Evolutionary conservation across 75 land plant genomes (phyloP).

Genomic region (Pseudotsuga menziesii): DNA sequence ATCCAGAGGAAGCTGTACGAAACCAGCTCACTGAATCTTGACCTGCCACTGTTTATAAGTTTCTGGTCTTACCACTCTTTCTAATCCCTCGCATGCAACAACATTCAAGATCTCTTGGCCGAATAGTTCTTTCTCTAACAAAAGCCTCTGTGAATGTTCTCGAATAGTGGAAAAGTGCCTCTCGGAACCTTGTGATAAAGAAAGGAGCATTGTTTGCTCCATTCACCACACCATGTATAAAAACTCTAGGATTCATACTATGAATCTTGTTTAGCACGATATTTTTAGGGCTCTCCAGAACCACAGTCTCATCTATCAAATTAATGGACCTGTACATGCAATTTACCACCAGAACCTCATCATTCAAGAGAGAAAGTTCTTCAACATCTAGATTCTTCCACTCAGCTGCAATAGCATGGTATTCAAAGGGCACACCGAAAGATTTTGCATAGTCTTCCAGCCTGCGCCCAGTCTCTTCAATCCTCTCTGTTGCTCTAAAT

Average conservation of each 20-base stretch:
- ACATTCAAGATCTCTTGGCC: constrained; percentile 74
- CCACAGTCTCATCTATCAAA: constrained; percentile 70
- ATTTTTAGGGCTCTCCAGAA: constrained; percentile 55
- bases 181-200: constrained; percentile 70
- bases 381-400: constrained; percentile 68
- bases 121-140: constrained; percentile 46
- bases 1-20: constrained; percentile 46
- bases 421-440: constrained; percentile 75
- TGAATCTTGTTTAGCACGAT: constrained; percentile 53
- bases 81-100: constrained; percentile 79
- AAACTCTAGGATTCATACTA: constrained; percentile 58
- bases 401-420: constrained; percentile 55
- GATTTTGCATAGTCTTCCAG: constrained; percentile 45
- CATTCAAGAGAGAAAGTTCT: constrained; percentile 40
- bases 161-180: constrained; percentile 64
- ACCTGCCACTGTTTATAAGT: constrained; percentile 90
- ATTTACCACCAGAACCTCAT: constrained; percentile 64
- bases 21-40: constrained; percentile 61
- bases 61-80: constrained; percentile 83
- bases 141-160: constrained; percentile 43
- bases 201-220: constrained; percentile 79
- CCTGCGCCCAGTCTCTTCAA: constrained; percentile 67
- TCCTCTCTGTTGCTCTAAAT: constrained; percentile 51
- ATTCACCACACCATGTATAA: constrained; percentile 58
- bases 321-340: constrained; percentile 49